Evolutionary conservation across 2,329 filamentous ascomycete species (phyloP).

Genomic region (Penicillium polonicum): DNA sequence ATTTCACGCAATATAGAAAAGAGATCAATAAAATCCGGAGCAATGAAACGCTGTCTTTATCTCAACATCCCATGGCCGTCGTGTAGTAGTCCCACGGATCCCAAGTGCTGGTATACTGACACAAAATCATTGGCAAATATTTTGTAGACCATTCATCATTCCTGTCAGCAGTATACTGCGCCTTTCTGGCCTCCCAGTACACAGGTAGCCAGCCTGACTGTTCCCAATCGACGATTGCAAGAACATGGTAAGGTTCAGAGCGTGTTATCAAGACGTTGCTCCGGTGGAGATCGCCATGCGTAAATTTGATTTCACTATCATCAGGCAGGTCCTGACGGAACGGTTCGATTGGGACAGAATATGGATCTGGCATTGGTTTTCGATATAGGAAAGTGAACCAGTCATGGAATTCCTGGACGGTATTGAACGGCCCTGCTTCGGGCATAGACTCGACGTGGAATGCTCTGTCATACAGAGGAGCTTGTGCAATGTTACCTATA

Average conservation of each 20-base stretch:
- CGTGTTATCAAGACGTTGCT: conserved; percentile 35
- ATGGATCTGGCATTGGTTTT: conserved; percentile 22
- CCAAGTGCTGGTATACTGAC: conserved; percentile 26
- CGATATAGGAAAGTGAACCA: conserved; percentile 32
- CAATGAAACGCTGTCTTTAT: not conserved
- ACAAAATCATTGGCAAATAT: conserved; percentile 34
- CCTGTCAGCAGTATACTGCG: conserved; percentile 20
- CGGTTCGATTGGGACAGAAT: conserved; percentile 15
- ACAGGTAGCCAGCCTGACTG: conserved; percentile 34
- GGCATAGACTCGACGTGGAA: conserved; percentile 14
- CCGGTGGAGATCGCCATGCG: conserved; percentile 37
- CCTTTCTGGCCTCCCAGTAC: conserved; percentile 36
- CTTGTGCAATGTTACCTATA: conserved; percentile 19
- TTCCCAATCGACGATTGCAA: conserved; percentile 35
- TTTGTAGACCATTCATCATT: conserved; percentile 27
- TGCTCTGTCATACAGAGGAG: conserved; percentile 25
- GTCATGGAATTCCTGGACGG: conserved; percentile 33
- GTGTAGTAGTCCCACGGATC: conserved; percentile 35
- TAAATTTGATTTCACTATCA: conserved; percentile 34
- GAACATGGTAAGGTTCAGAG: conserved; percentile 18
- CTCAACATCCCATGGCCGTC: conserved; percentile 20
- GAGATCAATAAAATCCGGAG: not conserved
- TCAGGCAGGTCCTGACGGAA: conserved; percentile 33
- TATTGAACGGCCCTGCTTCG: conserved; percentile 31
- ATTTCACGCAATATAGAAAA: not conserved